Conservation (phyloP, 441 rosid species). For the Pelargonium myrrhifolium region DNA sequence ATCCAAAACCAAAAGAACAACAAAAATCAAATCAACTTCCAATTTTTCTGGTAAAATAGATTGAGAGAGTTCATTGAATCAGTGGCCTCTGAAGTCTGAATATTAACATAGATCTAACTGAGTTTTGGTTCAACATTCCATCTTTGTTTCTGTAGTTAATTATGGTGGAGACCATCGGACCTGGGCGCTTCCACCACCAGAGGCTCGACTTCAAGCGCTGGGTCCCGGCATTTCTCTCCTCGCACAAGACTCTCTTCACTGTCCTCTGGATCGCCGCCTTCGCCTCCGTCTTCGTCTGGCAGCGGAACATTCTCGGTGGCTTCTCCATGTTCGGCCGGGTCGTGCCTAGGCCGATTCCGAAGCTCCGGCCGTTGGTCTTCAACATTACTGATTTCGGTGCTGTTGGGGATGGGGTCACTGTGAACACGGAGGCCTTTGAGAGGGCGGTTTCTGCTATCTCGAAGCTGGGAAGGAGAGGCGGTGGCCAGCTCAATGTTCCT, state of each 20-base stretch:
- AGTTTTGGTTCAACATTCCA: background rate
- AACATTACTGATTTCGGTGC: constrained; percentile 90
- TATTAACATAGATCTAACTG: background rate
- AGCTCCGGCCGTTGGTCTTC: constrained; percentile 50
- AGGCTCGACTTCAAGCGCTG: constrained; percentile 55
- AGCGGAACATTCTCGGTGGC: constrained; percentile 39
- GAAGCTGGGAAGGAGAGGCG: constrained; percentile 58
- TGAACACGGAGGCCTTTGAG: constrained; percentile 85
- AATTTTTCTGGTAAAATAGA: too few species aligned
- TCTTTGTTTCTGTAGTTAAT: background rate
- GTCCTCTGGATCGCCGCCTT: constrained; percentile 78
- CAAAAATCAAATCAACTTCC: too few species aligned
- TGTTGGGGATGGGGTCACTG: constrained; percentile 71
- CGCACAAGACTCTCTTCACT: constrained; percentile 66
- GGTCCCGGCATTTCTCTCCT: constrained; percentile 45
- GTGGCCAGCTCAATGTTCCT: constrained; percentile 87
- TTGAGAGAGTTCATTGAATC: too few species aligned
- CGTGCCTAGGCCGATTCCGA: constrained; percentile 41
- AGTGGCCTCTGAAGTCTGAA: too few species aligned
- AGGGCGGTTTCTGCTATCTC: constrained; percentile 72
- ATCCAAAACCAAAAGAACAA: too few species aligned
- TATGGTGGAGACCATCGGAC: constrained; percentile 48
- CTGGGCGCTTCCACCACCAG: constrained; percentile 36
- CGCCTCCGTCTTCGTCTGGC: constrained; percentile 73
- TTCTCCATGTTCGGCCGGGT: constrained; percentile 34